These are phyloP conservation scores for Chimonanthus praecox DNA, from an alignment of 164 flowering plant species.

Conservation along the genomic window DNA sequence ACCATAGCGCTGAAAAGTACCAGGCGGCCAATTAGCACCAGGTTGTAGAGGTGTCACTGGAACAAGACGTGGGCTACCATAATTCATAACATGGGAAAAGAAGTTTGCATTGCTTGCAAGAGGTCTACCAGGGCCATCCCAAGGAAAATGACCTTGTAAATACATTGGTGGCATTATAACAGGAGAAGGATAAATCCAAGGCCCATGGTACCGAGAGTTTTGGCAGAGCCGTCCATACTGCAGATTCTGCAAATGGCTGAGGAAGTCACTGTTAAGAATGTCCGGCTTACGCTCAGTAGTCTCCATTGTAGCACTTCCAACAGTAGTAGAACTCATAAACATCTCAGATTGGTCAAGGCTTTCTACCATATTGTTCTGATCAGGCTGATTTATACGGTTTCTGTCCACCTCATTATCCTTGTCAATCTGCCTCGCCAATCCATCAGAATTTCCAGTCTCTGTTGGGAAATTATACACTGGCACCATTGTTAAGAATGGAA, in stretches of 20 bases:
- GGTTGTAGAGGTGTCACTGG: slow-evolving; percentile 76
- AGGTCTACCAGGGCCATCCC: slow-evolving; percentile 96
- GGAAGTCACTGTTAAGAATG: slow-evolving; percentile 85
- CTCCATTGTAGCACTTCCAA: slow-evolving; percentile 31
- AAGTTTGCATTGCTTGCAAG: slow-evolving; percentile 46
- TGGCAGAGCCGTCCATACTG: slow-evolving; percentile 87
- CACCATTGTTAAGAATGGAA: slow-evolving; percentile 79
- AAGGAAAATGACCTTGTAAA: slow-evolving; percentile 75
- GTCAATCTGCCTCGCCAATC: slow-evolving; percentile 43
- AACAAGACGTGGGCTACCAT: slow-evolving; percentile 52
- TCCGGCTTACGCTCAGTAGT: slow-evolving; percentile 50
- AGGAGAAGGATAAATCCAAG: slow-evolving; percentile 58
- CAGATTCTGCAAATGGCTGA: slow-evolving; percentile 81
- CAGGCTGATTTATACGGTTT: slow-evolving; percentile 23
- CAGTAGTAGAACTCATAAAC: slow-evolving; percentile 23
- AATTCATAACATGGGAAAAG: slow-evolving; percentile 51
- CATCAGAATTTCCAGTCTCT: slow-evolving; percentile 46
- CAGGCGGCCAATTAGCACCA: slow-evolving; percentile 51
- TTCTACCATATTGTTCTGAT: slow-evolving; percentile 45
- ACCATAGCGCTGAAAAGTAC: slow-evolving; percentile 53
- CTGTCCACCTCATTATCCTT: slow-evolving; percentile 47
- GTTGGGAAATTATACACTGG: slow-evolving; percentile 58
- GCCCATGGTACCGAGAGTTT: slow-evolving; percentile 40
- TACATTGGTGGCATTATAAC: slow-evolving; percentile 67
- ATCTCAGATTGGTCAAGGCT: slow-evolving; percentile 43